phyloP scores from a whole-genome alignment of 257 asterid genomes.

The Ophiorrhiza pumila region DNA sequence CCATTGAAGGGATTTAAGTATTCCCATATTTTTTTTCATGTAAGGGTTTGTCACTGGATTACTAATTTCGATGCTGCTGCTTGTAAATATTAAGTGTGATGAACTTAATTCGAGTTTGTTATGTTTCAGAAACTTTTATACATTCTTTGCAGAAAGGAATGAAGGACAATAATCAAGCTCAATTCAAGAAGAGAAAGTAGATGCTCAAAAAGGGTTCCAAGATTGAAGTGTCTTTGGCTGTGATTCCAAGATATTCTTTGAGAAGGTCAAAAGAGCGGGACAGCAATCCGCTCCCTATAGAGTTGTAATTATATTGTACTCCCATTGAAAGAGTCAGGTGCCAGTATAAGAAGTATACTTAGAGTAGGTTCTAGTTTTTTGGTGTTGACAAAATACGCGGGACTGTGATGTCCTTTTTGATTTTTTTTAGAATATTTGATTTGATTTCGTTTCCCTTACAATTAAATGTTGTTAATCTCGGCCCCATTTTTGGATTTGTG shows the following conservation, averaged over 20 bases:
- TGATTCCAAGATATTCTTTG: background rate
- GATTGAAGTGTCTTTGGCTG: conserved; percentile 1
- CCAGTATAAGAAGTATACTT: conserved; percentile 2
- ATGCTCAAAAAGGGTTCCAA: background rate
- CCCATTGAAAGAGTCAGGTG: background rate
- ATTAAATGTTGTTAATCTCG: background rate
- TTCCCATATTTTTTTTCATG: background rate
- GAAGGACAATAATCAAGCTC: background rate
- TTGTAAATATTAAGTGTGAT: background rate
- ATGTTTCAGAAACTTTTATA: conserved; percentile 1
- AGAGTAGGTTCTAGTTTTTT: background rate
- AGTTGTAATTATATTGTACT: background rate
- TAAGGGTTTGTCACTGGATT: background rate
- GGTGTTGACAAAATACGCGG: background rate
- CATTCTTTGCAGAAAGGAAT: background rate
- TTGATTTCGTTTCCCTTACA: background rate
- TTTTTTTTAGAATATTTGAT: background rate
- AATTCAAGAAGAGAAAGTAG: conserved; percentile 2
- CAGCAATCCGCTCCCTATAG: background rate
- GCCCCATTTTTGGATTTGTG: background rate
- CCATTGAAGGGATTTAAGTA: background rate
- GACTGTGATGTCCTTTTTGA: background rate
- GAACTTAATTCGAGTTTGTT: background rate
- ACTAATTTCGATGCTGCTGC: background rate
- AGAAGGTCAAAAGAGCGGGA: background rate